Percentiles rank a stretch among this genome's conserved stretches.
These are phyloP conservation scores for Scheffersomyces illinoinensis DNA, from an alignment of 1,139 yeast genomes.

Conservation along the genomic window DNA sequence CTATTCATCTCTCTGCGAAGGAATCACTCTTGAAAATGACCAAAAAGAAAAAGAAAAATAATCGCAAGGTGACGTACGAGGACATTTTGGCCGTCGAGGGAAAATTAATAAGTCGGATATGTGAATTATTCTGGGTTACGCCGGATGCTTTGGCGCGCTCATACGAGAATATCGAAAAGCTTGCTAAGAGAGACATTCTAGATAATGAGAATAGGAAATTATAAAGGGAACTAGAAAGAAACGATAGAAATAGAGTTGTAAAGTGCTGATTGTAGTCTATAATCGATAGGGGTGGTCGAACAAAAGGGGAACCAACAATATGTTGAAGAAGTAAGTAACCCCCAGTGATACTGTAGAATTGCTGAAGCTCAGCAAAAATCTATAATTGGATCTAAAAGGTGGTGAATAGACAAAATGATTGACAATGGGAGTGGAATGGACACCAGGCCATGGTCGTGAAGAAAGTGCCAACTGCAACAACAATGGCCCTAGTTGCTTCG, in stretches of 20 bases:
- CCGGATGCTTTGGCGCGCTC: conserved; percentile 3
- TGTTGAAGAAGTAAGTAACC: too few species aligned
- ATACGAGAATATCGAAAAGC: background rate
- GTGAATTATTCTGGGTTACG: conserved; percentile 3
- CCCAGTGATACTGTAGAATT: too few species aligned
- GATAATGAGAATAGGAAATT: background rate
- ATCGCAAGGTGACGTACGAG: background rate
- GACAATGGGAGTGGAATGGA: too few species aligned
- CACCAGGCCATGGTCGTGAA: too few species aligned
- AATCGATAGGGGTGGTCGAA: background rate
- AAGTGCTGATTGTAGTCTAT: background rate
- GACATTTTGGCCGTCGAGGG: background rate
- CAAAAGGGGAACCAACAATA: too few species aligned
- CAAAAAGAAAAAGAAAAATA: background rate
- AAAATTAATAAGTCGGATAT: conserved; percentile 1
- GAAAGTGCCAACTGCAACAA: too few species aligned
- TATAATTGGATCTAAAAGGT: too few species aligned
- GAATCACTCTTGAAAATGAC: background rate
- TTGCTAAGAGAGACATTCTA: background rate
- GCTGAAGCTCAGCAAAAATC: too few species aligned
- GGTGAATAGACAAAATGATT: too few species aligned
- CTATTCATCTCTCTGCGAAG: background rate
- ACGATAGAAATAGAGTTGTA: background rate
- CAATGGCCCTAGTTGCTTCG: too few species aligned
- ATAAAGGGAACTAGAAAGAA: background rate